phyloP scores from a whole-genome alignment of 108 stramenopile genomes.

The Schizochytrium sp. region DNA sequence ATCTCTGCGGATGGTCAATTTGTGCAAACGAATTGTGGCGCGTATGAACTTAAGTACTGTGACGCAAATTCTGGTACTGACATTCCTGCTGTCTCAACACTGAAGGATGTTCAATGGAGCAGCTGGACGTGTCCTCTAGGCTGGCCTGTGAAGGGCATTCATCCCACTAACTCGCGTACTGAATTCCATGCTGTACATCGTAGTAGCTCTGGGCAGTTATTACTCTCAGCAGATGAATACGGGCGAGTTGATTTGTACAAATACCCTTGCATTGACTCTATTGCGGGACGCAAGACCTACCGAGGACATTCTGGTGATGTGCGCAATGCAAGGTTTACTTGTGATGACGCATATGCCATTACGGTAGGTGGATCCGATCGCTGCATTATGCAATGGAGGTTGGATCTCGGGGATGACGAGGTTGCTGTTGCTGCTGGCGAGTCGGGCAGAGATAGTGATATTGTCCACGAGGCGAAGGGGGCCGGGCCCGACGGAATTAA shows the following conservation, averaged over 20 bases:
- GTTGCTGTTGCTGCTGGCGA: slow-evolving; percentile 3
- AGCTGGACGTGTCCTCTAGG: slow-evolving; percentile 66
- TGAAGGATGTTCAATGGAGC: slow-evolving; percentile 75
- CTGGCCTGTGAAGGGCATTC: slow-evolving; percentile 73
- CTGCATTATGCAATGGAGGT: slow-evolving; percentile 67
- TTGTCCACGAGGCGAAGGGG: slow-evolving; percentile 21
- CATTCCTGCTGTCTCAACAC: slow-evolving; percentile 64
- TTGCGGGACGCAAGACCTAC: slow-evolving; percentile 23
- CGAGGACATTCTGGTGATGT: slow-evolving; percentile 64
- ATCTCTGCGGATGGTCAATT: slow-evolving; percentile 71
- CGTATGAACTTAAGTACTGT: slow-evolving; percentile 70
- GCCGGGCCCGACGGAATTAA: slow-evolving; percentile 35
- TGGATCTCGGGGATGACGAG: slow-evolving; percentile 24
- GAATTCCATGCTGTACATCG: slow-evolving; percentile 59
- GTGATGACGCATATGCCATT: slow-evolving; percentile 60
- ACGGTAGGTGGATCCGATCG: slow-evolving; percentile 65
- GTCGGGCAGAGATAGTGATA: slow-evolving; percentile 32
- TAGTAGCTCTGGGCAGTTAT: slow-evolving; percentile 56
- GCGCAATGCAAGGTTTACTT: slow-evolving; percentile 56
- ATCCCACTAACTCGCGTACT: background rate
- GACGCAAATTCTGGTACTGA: slow-evolving; percentile 69
- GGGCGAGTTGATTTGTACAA: slow-evolving; percentile 67
- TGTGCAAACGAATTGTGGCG: slow-evolving; percentile 70
- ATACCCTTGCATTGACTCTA: slow-evolving; percentile 62
- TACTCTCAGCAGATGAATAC: slow-evolving; percentile 69